Evolutionary conservation across 2,329 filamentous ascomycete genomes (phyloP), one percentile per base, ranked within the genome.

Genomic region (Orbilia brochopaga): DNA sequence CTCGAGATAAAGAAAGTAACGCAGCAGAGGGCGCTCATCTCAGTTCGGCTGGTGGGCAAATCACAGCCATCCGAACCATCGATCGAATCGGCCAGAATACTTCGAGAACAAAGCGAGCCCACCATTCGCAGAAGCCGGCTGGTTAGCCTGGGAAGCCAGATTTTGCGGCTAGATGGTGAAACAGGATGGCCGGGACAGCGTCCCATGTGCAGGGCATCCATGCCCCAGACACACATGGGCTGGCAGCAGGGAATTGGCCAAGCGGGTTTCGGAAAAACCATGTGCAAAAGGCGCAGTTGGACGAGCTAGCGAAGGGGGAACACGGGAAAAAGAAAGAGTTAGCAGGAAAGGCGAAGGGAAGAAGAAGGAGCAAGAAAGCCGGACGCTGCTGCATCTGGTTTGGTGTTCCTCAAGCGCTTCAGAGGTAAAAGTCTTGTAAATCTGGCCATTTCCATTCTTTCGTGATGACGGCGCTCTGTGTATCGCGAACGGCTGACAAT

Each of bases 151-250:
- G n/a, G 57, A 54, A 54, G 35, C 58, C 44, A 54, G 21, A 62
- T 30, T 64, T 40, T 70, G 66, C 66, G 66, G 66, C 66, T 70
- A 70, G 66, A 64, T 64, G 66, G 66, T 70, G 66, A 70, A 70
- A 70, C 66, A 70, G 46, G 30, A 57, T 70, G 66, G 55, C 66
- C 66, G 59, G 66, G 66, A 64, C 59, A 54, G 59, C 30, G 48
- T 59, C 54, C 54, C 59, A 60, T 52, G 59, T 24, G 48, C 66
- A 70, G 44, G 44, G 44, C 7, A 48, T 21, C 44, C 44, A 70
- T 70, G 58, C 63, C 66, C 53, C n/a, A n/a, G n/a, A 59, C 59
- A 60, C 58, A 54, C 48, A 57, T 42, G 21, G 52, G 63, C 57
- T 21, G 40, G 59, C 58, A 51, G 57, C 21, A 59, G 54, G 63